These are phyloP conservation scores for Physcomitrellopsis africana DNA, from an alignment of 225 moss, liverwort and hornwort species.

Conservation along the genomic window DNA sequence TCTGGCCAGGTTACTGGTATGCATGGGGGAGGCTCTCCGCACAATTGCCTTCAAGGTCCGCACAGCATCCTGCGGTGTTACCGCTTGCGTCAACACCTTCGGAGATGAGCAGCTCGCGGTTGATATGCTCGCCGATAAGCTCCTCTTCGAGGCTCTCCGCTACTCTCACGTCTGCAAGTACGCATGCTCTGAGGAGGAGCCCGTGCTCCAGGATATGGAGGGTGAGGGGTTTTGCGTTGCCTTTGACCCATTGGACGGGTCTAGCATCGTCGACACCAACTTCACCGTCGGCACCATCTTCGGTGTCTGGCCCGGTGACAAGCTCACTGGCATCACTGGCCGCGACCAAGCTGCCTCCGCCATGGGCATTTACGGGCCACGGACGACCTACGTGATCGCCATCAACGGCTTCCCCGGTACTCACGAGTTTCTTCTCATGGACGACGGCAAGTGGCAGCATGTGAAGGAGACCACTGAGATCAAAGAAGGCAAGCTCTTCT, in stretches of 20 bases:
- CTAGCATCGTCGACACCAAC: slow-evolving; percentile 99
- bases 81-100: slow-evolving; percentile 93
- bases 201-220: slow-evolving; percentile 77
- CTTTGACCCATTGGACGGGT: slow-evolving; percentile 95
- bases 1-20: slow-evolving; percentile 79
- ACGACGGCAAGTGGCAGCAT: slow-evolving; percentile 93
- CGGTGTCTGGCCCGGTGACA: slow-evolving; percentile 95
- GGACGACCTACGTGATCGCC: slow-evolving; percentile 86
- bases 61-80: slow-evolving; percentile 91
- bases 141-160: slow-evolving; percentile 83
- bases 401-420: slow-evolving; percentile 80
- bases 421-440: slow-evolving; percentile 94
- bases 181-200: slow-evolving; percentile 96
- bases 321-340: no score
- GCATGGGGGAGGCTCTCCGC: slow-evolving; percentile 88
- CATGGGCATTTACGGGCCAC: slow-evolving; percentile 96
- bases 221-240: slow-evolving; percentile 94
- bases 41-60: slow-evolving; percentile 98
- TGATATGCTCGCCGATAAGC: slow-evolving; percentile 90
- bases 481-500: slow-evolving; percentile 93
- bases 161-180: slow-evolving; percentile 96
- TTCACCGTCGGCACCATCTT: slow-evolving; percentile 99
- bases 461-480: slow-evolving; percentile 96
- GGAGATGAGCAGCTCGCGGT: slow-evolving; percentile 98
- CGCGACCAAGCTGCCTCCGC: slow-evolving; percentile 87